Evolutionary conservation across 495 filamentous ascomycete species (phyloP).

Genomic region (Trichoderma gamsii): DNA sequence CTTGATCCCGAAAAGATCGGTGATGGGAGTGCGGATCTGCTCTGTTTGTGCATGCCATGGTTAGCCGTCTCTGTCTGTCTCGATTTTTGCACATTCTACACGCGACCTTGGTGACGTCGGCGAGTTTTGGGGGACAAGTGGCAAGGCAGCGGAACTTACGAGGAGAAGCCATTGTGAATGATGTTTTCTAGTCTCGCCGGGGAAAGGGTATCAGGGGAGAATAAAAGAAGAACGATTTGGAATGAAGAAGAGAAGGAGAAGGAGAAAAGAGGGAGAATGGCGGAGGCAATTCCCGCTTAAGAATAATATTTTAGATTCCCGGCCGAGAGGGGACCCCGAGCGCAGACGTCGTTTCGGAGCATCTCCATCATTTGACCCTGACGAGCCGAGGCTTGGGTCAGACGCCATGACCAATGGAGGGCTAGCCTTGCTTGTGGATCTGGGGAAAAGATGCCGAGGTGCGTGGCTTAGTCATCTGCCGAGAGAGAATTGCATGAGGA

Average conservation of each 20-base stretch:
- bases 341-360: conserved; percentile 8
- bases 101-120: conserved; percentile 1
- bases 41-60: conserved; percentile 45
- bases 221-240: not conserved
- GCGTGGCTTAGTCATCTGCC: not conserved
- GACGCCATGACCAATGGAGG: not conserved
- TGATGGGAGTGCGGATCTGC: conserved; percentile 79
- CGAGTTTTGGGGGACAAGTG: conserved; percentile 9
- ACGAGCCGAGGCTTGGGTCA: conserved; percentile 9
- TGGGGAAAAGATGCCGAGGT: conserved; percentile 19
- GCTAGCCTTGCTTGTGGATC: not conserved
- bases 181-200: not conserved
- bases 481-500: not conserved
- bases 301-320: conserved; percentile 9
- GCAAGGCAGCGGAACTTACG: conserved; percentile 49
- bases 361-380: conserved; percentile 4
- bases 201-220: conserved; percentile 16
- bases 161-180: conserved; percentile 68
- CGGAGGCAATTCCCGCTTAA: not conserved
- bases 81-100: not conserved
- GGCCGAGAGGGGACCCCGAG: conserved; percentile 12
- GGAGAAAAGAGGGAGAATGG: not conserved
- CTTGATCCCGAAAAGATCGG: conserved; percentile 94
- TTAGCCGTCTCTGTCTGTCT: conserved; percentile 20
- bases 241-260: conserved; percentile 15